Conservation (phyloP, 495 filamentous ascomycete genomes). For the Podospora appendiculata region DNA sequence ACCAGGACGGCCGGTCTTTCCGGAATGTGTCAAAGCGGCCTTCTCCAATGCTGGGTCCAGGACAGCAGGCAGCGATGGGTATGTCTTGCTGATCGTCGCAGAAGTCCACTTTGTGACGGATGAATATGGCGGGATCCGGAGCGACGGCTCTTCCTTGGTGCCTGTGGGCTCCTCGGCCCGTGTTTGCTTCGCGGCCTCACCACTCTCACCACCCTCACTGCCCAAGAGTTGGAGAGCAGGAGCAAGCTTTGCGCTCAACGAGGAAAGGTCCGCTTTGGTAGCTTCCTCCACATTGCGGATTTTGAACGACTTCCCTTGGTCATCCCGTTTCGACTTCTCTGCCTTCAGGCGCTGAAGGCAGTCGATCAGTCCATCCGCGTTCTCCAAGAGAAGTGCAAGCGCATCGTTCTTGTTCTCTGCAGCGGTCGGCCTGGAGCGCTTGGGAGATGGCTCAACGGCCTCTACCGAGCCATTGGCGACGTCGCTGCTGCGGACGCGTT, state of each 20-base stretch:
- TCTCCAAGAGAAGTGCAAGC: slow-evolving; percentile 13
- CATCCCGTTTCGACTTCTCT: background rate
- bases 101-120: slow-evolving; percentile 32
- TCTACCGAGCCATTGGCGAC: background rate
- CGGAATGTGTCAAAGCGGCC: slow-evolving; percentile 62
- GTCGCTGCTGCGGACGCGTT: slow-evolving; percentile 9
- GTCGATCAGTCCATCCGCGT: slow-evolving; percentile 23
- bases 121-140: slow-evolving; percentile 3
- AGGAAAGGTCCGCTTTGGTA: background rate
- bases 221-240: slow-evolving; percentile 7
- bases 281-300: background rate
- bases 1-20: slow-evolving; percentile 22
- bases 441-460: slow-evolving; percentile 1
- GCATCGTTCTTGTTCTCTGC: background rate
- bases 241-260: slow-evolving; percentile 7
- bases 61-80: slow-evolving; percentile 54
- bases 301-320: background rate
- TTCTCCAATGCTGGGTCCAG: slow-evolving; percentile 46
- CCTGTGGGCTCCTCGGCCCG: no score
- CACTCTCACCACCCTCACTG: no score
- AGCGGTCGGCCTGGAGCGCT: slow-evolving; percentile 7
- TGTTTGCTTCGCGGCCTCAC: no score
- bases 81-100: slow-evolving; percentile 23
- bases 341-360: slow-evolving; percentile 5
- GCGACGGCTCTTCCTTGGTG: background rate